A percentile compares a stretch with the other conserved stretches of the same genome.
Evolutionary conservation across 768 basidiomycete species (phyloP).

Genomic region (Lepiota venenata): DNA sequence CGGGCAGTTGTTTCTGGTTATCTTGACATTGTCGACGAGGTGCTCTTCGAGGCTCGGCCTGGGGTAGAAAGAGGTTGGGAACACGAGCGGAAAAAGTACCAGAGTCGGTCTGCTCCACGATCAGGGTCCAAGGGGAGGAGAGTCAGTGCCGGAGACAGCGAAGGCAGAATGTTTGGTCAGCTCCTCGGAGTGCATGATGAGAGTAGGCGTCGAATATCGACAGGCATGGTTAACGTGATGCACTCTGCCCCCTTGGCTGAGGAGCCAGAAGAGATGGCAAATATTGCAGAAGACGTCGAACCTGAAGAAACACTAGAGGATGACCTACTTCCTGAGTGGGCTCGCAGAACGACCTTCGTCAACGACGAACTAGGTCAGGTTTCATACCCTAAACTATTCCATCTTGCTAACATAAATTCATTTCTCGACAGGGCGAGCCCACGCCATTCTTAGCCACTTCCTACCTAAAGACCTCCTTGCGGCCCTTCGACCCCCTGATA

Average conservation of each 20-base stretch:
- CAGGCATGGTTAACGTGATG: conserved; percentile 55
- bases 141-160: conserved; percentile 43
- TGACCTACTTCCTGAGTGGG: conserved; percentile 77
- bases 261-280: conserved; percentile 57
- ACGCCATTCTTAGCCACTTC: conserved; percentile 55
- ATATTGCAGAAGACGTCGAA: conserved; percentile 33
- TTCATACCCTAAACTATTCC: conserved; percentile 1
- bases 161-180: conserved; percentile 19
- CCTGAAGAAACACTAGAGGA: conserved; percentile 53
- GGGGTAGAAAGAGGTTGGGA: conserved; percentile 42
- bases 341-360: conserved; percentile 51
- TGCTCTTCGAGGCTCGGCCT: conserved; percentile 63
- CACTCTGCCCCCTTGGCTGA: conserved; percentile 41
- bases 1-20: conserved; percentile 55
- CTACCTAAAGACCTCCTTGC: conserved; percentile 46
- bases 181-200: conserved; percentile 16
- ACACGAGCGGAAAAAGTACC: conserved; percentile 23
- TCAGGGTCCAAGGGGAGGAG: conserved; percentile 44
- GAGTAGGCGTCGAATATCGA: conserved; percentile 53
- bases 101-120: not conserved
- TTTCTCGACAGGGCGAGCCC: conserved; percentile 52
- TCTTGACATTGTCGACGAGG: conserved; percentile 76
- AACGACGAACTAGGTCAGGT: conserved; percentile 58
- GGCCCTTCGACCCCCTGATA: conserved; percentile 12
- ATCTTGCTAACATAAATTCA: conserved; percentile 1